Evolutionary conservation across 768 basidiomycete species (phyloP).

Genomic region (Lactarius sanguifluus): DNA sequence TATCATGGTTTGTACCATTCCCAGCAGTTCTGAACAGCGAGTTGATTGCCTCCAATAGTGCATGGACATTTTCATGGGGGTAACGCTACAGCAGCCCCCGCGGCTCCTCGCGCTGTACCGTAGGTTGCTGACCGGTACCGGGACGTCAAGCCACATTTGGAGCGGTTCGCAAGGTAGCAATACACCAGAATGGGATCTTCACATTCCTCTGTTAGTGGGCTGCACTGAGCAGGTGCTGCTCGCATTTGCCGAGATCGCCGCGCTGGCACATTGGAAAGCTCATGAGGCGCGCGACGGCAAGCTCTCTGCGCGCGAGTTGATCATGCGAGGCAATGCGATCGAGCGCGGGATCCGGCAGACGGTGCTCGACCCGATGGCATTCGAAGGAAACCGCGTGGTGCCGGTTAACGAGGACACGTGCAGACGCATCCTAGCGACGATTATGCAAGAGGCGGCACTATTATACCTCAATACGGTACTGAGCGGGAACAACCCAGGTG

Average conservation of each 20-base stretch:
- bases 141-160: slow-evolving; percentile 45
- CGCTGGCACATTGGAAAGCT: slow-evolving; percentile 72
- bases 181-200: slow-evolving; percentile 43
- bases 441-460: slow-evolving; percentile 27
- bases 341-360: slow-evolving; percentile 61
- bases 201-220: slow-evolving; percentile 69
- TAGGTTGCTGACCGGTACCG: slow-evolving; percentile 53
- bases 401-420: slow-evolving; percentile 23
- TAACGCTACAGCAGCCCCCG: slow-evolving; percentile 60
- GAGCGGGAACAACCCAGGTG: slow-evolving; percentile 29
- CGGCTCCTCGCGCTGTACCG: slow-evolving; percentile 67
- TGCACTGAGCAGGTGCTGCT: slow-evolving; percentile 79
- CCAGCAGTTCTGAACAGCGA: slow-evolving; percentile 1
- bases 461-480: slow-evolving; percentile 30
- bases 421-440: slow-evolving; percentile 28
- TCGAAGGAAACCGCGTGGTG: slow-evolving; percentile 38
- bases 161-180: slow-evolving; percentile 36
- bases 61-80: slow-evolving; percentile 72
- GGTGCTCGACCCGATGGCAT: slow-evolving; percentile 38
- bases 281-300: slow-evolving; percentile 61
- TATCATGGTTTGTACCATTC: slow-evolving; percentile 58
- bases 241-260: slow-evolving; percentile 71
- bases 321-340: slow-evolving; percentile 68
- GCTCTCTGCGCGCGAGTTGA: slow-evolving; percentile 71
- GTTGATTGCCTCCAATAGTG: slow-evolving; percentile 48